These are phyloP conservation scores for Centaurea solstitialis DNA, from an alignment of 129 eudicot species.

Conservation along the genomic window DNA sequence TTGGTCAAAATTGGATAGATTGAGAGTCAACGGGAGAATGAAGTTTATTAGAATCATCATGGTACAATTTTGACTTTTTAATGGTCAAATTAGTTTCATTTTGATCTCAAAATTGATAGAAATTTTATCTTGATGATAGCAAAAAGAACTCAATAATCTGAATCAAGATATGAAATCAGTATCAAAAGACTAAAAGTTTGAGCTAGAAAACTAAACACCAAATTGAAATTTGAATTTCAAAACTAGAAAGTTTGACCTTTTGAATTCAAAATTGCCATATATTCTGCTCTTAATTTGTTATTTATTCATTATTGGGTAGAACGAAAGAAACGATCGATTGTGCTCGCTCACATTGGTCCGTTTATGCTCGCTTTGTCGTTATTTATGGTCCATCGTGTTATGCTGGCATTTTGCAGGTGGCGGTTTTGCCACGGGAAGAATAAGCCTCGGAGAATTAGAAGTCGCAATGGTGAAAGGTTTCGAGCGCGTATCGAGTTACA, in stretches of 20 bases:
- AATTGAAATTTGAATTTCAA: background rate
- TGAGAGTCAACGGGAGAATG: constrained; percentile 13
- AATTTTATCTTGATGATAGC: background rate
- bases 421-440: constrained; percentile 73
- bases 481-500: constrained; percentile 51
- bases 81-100: background rate
- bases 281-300: background rate
- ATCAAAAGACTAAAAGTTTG: background rate
- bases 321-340: background rate
- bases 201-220: background rate
- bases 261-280: background rate
- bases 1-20: constrained; percentile 14
- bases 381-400: background rate
- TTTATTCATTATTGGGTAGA: background rate
- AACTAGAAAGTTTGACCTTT: constrained; percentile 1
- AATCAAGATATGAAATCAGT: constrained; percentile 1
- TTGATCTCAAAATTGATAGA: background rate
- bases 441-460: constrained; percentile 78
- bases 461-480: constrained; percentile 56
- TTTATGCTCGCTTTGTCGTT: background rate
- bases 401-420: constrained; percentile 47
- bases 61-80: background rate
- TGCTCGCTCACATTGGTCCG: background rate
- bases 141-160: background rate
- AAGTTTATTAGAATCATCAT: background rate